phyloP scores from a whole-genome alignment of 768 basidiomycete species.

The Boletellus ananiceps region DNA sequence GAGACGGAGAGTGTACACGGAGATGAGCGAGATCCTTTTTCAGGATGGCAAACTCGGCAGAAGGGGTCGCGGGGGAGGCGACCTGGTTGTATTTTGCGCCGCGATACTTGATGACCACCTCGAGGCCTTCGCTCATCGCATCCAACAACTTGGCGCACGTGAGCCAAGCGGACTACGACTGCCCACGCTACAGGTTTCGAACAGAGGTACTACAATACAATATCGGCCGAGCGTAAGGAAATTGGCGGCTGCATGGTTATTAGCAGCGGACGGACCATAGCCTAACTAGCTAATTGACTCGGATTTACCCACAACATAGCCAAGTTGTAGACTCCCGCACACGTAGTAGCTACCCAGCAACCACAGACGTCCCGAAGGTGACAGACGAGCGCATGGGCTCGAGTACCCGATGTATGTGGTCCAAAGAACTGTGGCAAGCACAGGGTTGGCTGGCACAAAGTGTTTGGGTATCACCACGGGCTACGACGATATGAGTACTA shows the following conservation, averaged over 20 bases:
- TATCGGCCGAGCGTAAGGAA: too few relatives aligned
- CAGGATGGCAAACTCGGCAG: constrained; percentile 21
- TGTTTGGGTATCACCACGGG: constrained; percentile 60
- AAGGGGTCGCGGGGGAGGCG: constrained; percentile 4
- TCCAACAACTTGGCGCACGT: not conserved
- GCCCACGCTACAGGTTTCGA: too few relatives aligned
- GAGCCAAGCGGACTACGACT: not conserved
- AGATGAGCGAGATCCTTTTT: constrained; percentile 28
- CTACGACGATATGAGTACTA: constrained; percentile 30
- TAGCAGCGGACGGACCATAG: too few relatives aligned
- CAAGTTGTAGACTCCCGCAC: too few relatives aligned
- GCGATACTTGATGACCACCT: constrained; percentile 24
- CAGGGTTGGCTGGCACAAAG: constrained; percentile 71
- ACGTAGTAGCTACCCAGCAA: too few relatives aligned
- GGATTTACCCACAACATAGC: too few relatives aligned
- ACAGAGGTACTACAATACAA: too few relatives aligned
- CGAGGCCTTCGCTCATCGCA: constrained; percentile 21
- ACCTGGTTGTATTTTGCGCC: constrained; percentile 17
- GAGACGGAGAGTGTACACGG: constrained; percentile 27
- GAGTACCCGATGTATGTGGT: constrained; percentile 56
- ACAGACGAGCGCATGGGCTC: too few relatives aligned
- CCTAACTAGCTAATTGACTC: too few relatives aligned
- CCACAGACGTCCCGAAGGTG: too few relatives aligned
- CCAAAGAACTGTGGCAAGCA: constrained; percentile 72
- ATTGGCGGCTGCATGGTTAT: too few relatives aligned